phyloP scores from a whole-genome alignment of 2,329 filamentous ascomycete genomes.

The Dothiorella sarmentorum region DNA sequence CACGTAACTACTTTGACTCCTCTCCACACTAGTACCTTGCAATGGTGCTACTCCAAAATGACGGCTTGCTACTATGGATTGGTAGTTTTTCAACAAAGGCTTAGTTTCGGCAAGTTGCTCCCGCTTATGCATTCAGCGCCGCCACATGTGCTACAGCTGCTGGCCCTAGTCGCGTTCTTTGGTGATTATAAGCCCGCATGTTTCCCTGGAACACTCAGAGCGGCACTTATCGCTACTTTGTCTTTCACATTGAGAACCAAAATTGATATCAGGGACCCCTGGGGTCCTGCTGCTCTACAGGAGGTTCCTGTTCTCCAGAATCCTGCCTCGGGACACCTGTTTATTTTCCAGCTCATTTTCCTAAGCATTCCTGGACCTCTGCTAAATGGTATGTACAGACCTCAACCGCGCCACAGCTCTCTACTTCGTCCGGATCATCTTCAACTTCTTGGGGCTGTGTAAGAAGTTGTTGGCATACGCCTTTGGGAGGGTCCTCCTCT shows the following conservation, averaged over 20 bases:
- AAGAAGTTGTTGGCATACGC: slow-evolving; percentile 96
- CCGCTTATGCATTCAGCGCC: no score
- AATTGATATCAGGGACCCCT: slow-evolving; percentile 35
- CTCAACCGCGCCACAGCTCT: background rate
- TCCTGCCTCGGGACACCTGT: slow-evolving; percentile 24
- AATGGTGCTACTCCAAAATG: no score
- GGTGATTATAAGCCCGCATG: no score
- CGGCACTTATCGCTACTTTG: no score
- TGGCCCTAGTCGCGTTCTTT: no score
- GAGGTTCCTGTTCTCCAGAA: slow-evolving; percentile 41
- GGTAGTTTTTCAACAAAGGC: no score
- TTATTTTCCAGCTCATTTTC: background rate
- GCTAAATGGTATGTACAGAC: slow-evolving; percentile 13
- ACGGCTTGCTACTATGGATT: no score
- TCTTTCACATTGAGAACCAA: slow-evolving; percentile 43
- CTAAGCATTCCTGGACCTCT: background rate
- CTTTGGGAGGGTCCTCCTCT: slow-evolving; percentile 81
- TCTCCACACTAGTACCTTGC: no score
- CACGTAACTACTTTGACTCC: background rate
- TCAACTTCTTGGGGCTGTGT: slow-evolving; percentile 80
- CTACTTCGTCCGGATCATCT: slow-evolving; percentile 75
- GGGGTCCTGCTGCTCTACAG: slow-evolving; percentile 39
- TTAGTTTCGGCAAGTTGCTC: no score
- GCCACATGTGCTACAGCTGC: no score
- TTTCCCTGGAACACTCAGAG: no score